A percentile compares a stretch with the other conserved stretches of the same genome.
Evolutionary conservation across 2,329 filamentous ascomycete species (phyloP).

Genomic region (Curvularia sp.): DNA sequence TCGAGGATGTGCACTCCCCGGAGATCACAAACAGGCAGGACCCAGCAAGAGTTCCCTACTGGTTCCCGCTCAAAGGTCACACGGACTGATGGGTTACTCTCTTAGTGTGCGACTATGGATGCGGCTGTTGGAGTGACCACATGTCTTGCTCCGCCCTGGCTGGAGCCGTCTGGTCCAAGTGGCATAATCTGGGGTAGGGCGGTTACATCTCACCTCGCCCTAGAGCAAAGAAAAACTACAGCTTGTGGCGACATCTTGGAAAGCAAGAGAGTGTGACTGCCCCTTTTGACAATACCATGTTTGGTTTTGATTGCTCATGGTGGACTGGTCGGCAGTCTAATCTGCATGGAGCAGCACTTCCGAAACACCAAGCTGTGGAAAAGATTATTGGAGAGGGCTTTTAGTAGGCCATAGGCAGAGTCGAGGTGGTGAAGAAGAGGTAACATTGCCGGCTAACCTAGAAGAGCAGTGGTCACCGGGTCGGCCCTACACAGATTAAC

Average conservation of each 20-base stretch:
- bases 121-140: conserved; percentile 16
- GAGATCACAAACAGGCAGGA: conserved; percentile 12
- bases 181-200: conserved; percentile 18
- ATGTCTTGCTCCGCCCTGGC: conserved; percentile 10
- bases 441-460: conserved; percentile 32
- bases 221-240: neutral
- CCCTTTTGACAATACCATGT: neutral
- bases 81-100: conserved; percentile 21
- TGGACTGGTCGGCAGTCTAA: neutral
- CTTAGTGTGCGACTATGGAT: conserved; percentile 15
- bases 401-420: conserved; percentile 1
- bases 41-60: conserved; percentile 25
- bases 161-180: conserved; percentile 11
- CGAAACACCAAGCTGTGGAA: neutral
- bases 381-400: neutral
- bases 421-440: conserved; percentile 5
- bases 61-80: conserved; percentile 29
- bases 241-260: conserved; percentile 2
- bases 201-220: conserved; percentile 1
- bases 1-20: conserved; percentile 15
- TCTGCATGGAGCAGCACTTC: neutral
- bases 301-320: conserved; percentile 1
- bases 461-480: conserved; percentile 42
- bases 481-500: conserved; percentile 36
- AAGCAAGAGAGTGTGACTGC: neutral